Base-by-base conservation (phyloP, 1,284 basidiomycete species). In the Sanguinoderma infundibulare region DNA sequence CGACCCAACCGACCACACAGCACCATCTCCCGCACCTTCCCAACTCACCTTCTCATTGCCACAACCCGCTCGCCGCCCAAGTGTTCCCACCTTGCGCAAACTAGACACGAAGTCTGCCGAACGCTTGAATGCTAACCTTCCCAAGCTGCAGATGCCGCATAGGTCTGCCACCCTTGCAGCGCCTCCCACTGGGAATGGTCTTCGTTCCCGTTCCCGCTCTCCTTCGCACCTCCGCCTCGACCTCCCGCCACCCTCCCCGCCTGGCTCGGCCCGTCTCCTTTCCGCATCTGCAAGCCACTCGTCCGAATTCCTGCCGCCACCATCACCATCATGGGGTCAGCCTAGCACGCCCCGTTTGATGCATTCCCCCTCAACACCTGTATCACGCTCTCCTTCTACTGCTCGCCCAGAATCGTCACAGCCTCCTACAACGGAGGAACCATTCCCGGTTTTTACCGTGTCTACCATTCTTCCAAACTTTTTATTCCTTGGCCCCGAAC, bases 381-480 rank as follows among this genome's bases (percentile, higher is more conserved):
- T 76, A 49, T 78, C 79, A 20, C 73, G 71, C 10, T 86, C 86
- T 24, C 87, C 87, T 0, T 74, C 77, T 36, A 90, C 89, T 0
- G 87, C 87, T 2, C 83, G 87, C 2, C 82, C 78, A 17, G 79
- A 86, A n/a, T 72, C 75, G 30, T 79, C 81, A 17, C 76, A 79
- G 58, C 83, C 86, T 8, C 82, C 81, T 10, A 82, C 83, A 15
- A 83, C 83, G 0, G 85, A 84, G 64, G 81, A 83, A 38, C 81
- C 84, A 24, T 80, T 85, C 64, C 85, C 86, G 5, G 75, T 78
- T 2, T 96, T 97, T 71, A 79, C 83, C 22, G 85, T 96, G 24
- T 95, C 94, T 14, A 92, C 89, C 12, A 98, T 98, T 64, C 80
- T 98, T 1, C 95, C 96, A 1, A 86, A 87, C 60, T 97, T 97